Evolutionary conservation across 306 rosid species (phyloP), one percentile per base, ranked within the genome.

Genomic region (Ceratonia siliqua): DNA sequence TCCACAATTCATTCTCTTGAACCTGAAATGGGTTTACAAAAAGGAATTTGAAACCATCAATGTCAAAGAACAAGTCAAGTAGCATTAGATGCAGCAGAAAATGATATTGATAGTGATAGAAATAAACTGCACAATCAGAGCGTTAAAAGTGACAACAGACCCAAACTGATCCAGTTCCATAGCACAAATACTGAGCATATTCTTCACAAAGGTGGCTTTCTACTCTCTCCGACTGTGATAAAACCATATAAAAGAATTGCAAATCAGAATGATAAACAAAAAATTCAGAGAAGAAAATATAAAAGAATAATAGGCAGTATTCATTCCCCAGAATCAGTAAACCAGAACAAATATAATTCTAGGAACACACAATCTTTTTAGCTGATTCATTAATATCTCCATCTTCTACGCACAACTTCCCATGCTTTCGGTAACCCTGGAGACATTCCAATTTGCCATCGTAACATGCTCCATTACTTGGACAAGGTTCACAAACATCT

Each of bases 401-500:
- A 81, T 94, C 94, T 80, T 88, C 98, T 5, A 91, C 77, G 55
- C 97, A 94, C 62, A 87, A 68, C 64, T 75, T 91, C 9, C 93
- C 88, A 13, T 67, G 88, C 91, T 71, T 78, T 46, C 71, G 85
- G 80, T 88, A 88, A 68, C 98, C 98, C 30, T 59, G 79, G 62
- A 73, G 50, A 61, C 98, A 94, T 56, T 94, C 83, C 82, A 94
- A 72, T 64, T 84, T 77, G 69, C 94, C 96, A 81, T 73, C 70
- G 8, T 59, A 39, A 64, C 96, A 94, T 56, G 62, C 87, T 70
- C 97, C 98, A 74, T 91, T 85, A 81, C 70, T 87, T 21, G 98
- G 96, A 82, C 96, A 94, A 82, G 96, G 91, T 79, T 85, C 89
- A 77, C 97, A 94, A 78, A 36, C 59, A 85, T 87, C 96, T 91